Evolutionary conservation across 2,329 filamentous ascomycete genomes (phyloP).

Genomic region (Calonectria henricotiae): DNA sequence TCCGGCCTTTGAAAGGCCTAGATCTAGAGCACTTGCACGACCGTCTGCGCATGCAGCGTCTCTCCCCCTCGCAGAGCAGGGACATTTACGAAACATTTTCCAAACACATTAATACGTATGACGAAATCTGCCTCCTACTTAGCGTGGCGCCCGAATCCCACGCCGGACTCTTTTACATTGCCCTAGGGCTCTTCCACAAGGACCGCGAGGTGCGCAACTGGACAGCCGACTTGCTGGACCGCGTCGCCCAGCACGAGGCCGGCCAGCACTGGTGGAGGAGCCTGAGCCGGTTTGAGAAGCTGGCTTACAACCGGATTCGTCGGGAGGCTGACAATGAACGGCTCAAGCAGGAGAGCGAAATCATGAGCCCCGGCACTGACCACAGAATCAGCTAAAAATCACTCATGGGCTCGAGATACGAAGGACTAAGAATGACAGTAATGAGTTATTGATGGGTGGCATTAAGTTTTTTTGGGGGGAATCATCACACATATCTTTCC

Average conservation of each 20-base stretch:
- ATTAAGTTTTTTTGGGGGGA: slow-evolving; percentile 38
- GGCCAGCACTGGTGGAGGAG: slow-evolving; percentile 94
- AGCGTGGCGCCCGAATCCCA: slow-evolving; percentile 88
- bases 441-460: slow-evolving; percentile 33
- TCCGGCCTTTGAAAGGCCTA: slow-evolving; percentile 82
- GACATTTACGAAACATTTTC: slow-evolving; percentile 89
- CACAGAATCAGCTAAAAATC: slow-evolving; percentile 67
- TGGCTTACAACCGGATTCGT: slow-evolving; percentile 86
- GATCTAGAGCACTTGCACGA: slow-evolving; percentile 96
- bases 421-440: not conserved
- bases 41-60: slow-evolving; percentile 85
- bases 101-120: slow-evolving; percentile 83
- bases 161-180: slow-evolving; percentile 91
- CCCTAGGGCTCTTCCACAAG: slow-evolving; percentile 92
- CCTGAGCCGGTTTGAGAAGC: slow-evolving; percentile 89
- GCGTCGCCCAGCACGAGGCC: slow-evolving; percentile 88
- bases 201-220: slow-evolving; percentile 83
- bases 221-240: slow-evolving; percentile 85
- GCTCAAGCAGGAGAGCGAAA: slow-evolving; percentile 65
- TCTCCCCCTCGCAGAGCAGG: slow-evolving; percentile 82
- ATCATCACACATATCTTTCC: slow-evolving; percentile 38
- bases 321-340: slow-evolving; percentile 74
- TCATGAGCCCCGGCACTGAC: slow-evolving; percentile 60
- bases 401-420: not conserved
- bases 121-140: slow-evolving; percentile 88